phyloP scores from a whole-genome alignment of 2,329 filamentous ascomycete genomes.

The Lasiodiplodia sp. region DNA sequence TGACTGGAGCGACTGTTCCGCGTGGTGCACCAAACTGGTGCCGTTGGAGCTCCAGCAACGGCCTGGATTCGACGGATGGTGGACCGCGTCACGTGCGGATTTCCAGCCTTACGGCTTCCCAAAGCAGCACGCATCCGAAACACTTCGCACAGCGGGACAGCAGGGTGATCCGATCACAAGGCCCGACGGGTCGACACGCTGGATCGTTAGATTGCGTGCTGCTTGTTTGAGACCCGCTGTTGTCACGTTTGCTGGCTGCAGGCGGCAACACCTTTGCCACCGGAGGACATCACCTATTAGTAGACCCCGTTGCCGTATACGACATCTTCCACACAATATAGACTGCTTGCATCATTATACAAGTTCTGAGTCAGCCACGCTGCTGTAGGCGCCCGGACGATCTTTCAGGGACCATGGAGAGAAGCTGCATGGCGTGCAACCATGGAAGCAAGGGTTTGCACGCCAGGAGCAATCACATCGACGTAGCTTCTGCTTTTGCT shows the following conservation, averaged over 20 bases:
- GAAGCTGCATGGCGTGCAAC: no score
- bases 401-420: no score
- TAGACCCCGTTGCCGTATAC: no score
- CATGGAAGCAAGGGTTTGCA: no score
- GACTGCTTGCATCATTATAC: no score
- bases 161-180: conserved; percentile 16
- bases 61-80: neutral
- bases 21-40: neutral
- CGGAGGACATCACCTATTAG: no score
- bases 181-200: conserved; percentile 10
- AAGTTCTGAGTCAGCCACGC: no score
- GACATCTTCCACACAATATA: no score
- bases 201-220: conserved; percentile 6
- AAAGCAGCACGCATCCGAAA: conserved; percentile 16
- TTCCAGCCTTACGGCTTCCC: conserved; percentile 19
- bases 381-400: no score
- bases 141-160: conserved; percentile 3
- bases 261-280: neutral
- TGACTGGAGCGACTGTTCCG: neutral
- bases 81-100: conserved; percentile 1
- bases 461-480: no score
- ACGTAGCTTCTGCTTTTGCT: no score
- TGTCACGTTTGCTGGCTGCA: conserved; percentile 16
- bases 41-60: conserved; percentile 11
- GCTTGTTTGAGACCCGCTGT: neutral